Evolutionary conservation across 306 rosid genomes (phyloP).

Genomic region (Acmispon strigosus): DNA sequence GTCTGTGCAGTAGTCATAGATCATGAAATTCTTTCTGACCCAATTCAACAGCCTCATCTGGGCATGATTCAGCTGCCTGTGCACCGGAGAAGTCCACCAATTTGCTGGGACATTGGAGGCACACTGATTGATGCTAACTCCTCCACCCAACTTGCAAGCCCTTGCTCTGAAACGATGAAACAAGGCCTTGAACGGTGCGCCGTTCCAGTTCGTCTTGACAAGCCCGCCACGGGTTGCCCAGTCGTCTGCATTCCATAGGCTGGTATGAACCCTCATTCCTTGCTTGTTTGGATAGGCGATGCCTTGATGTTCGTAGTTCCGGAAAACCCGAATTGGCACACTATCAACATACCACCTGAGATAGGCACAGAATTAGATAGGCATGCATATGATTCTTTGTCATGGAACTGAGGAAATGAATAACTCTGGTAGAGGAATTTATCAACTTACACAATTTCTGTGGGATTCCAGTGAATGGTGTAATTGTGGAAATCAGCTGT

Average conservation of each 20-base stretch:
- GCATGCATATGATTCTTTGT: not conserved
- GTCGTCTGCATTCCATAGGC: constrained; percentile 71
- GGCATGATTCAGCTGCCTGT: constrained; percentile 32
- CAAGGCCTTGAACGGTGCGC: constrained; percentile 51
- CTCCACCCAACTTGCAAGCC: constrained; percentile 65
- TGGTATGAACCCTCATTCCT: constrained; percentile 66
- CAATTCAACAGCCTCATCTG: constrained; percentile 34
- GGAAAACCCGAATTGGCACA: constrained; percentile 55
- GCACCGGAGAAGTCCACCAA: constrained; percentile 57
- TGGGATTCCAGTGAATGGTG: constrained; percentile 75
- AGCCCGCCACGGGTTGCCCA: constrained; percentile 86
- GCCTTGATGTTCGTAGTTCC: constrained; percentile 52
- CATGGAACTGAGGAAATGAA: not conserved
- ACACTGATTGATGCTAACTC: constrained; percentile 38
- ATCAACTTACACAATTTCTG: constrained; percentile 52
- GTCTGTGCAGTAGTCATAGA: constrained; percentile 68
- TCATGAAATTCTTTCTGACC: constrained; percentile 50
- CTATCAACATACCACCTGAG: constrained; percentile 72
- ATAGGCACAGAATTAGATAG: not conserved
- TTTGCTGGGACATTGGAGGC: constrained; percentile 42
- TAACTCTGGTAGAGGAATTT: not conserved
- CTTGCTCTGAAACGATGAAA: constrained; percentile 52
- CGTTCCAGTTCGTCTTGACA: constrained; percentile 48
- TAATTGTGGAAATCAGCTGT: constrained; percentile 67
- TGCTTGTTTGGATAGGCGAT: constrained; percentile 60